Evolutionary conservation across 352 stramenopile species (phyloP).

Genomic region (Phytophthora sp.): DNA sequence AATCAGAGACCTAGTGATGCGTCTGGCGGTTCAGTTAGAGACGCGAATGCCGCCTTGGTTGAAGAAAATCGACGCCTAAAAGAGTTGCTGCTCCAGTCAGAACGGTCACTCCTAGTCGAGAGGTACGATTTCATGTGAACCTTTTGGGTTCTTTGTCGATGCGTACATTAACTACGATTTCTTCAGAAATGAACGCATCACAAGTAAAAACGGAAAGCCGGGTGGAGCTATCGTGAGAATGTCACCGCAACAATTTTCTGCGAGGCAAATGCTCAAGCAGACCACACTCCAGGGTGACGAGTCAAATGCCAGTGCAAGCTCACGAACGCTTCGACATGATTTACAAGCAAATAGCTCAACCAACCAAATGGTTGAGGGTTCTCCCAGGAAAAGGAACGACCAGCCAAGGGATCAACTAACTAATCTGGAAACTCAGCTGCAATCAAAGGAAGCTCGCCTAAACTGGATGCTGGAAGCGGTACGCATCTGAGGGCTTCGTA

Average conservation of each 20-base stretch:
- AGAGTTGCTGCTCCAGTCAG: conserved; percentile 59
- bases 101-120: conserved; percentile 50
- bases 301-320: background rate
- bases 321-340: conserved; percentile 10
- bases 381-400: conserved; percentile 1
- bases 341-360: background rate
- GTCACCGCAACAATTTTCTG: conserved; percentile 32
- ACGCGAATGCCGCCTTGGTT: conserved; percentile 55
- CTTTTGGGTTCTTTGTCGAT: background rate
- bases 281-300: conserved; percentile 2
- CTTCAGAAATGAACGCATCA: conserved; percentile 17
- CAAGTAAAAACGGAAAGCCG: conserved; percentile 5
- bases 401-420: conserved; percentile 40
- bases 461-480: conserved; percentile 81
- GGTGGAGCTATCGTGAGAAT: conserved; percentile 8
- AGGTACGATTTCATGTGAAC: conserved; percentile 31
- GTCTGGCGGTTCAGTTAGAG: conserved; percentile 16
- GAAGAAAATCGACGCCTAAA: conserved; percentile 73
- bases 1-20: conserved; percentile 33
- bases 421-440: conserved; percentile 52
- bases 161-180: background rate
- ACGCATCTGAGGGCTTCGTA: background rate
- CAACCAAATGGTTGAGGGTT: background rate
- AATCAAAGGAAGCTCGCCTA: conserved; percentile 64
- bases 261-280: conserved; percentile 30